A percentile compares a stretch with the other conserved stretches of the same genome.
phyloP scores from a whole-genome alignment of 2,329 filamentous ascomycete species.

The Ceratocystis variospora region DNA sequence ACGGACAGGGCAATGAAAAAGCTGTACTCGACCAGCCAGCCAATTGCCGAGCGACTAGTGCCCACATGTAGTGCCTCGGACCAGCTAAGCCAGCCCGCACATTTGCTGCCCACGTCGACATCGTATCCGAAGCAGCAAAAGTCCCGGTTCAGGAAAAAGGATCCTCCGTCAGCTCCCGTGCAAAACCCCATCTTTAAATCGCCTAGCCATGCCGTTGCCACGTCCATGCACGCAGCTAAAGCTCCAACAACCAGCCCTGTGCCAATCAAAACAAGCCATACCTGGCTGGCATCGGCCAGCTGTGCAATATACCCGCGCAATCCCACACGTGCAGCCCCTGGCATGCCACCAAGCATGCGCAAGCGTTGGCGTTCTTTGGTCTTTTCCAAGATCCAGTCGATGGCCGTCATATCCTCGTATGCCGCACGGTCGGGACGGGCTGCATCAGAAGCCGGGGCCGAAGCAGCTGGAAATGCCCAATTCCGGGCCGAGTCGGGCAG shows the following conservation, averaged over 20 bases:
- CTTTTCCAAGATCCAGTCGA: constrained; percentile 99
- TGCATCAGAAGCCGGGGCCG: constrained; percentile 12
- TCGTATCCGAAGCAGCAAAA: constrained; percentile 94
- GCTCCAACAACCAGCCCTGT: constrained; percentile 74
- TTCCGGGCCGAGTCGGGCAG: constrained; percentile 31
- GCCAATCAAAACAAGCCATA: constrained; percentile 78
- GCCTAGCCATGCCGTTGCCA: constrained; percentile 83
- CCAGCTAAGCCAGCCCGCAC: constrained; percentile 80
- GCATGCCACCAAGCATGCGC: constrained; percentile 42
- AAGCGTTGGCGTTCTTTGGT: constrained; percentile 86
- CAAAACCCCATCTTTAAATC: constrained; percentile 89
- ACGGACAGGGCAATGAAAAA: constrained; percentile 80
- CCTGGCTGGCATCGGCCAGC: constrained; percentile 71
- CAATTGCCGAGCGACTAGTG: constrained; percentile 44
- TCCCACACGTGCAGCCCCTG: constrained; percentile 34
- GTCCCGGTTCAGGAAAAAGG: constrained; percentile 77
- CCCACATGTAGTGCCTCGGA: constrained; percentile 54
- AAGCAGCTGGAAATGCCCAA: constrained; percentile 27
- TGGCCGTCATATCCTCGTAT: constrained; percentile 92
- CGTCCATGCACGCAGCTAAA: constrained; percentile 77
- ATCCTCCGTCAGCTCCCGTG: constrained; percentile 61
- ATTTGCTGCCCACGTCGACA: constrained; percentile 66
- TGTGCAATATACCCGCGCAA: constrained; percentile 59
- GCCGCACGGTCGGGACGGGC: constrained; percentile 47
- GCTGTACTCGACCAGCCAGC: constrained; percentile 74